Percentiles rank a stretch among this genome's conserved stretches.
Evolutionary conservation across 2,329 filamentous ascomycete species (phyloP).

Genomic region (Scedosporium aurantiacum): DNA sequence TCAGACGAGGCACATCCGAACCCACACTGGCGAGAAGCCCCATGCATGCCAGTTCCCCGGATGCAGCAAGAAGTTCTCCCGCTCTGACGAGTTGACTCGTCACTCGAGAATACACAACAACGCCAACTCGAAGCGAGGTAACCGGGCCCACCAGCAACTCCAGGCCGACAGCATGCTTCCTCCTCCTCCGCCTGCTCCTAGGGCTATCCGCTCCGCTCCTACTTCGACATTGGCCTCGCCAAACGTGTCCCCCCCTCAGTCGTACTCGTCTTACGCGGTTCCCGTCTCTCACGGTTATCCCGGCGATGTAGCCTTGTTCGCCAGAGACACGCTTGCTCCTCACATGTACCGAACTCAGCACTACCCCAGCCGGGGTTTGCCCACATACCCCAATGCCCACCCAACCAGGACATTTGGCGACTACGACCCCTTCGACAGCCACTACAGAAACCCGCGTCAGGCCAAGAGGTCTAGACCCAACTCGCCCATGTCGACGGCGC

Average conservation of each 20-base stretch:
- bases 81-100: constrained; percentile 90
- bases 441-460: constrained; percentile 57
- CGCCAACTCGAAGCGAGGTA: constrained; percentile 86
- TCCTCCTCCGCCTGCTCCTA: constrained; percentile 54
- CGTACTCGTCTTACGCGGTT: constrained; percentile 61
- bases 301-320: constrained; percentile 47
- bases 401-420: constrained; percentile 34
- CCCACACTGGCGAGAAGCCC: constrained; percentile 96
- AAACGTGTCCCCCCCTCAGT: constrained; percentile 90
- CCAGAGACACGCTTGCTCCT: constrained; percentile 48
- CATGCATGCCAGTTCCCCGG: constrained; percentile 92
- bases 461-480: constrained; percentile 86
- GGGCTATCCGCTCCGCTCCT: constrained; percentile 79
- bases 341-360: constrained; percentile 31
- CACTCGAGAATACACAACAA: constrained; percentile 99
- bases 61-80: constrained; percentile 94
- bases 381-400: neutral
- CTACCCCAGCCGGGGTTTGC: constrained; percentile 24
- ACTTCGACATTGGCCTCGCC: constrained; percentile 81
- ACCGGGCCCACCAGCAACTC: constrained; percentile 54
- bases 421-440: constrained; percentile 73
- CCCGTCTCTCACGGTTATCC: constrained; percentile 26
- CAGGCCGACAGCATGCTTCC: constrained; percentile 59
- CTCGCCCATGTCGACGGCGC: constrained; percentile 89
- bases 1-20: constrained; percentile 82